Base-by-base conservation (phyloP, 2,329 filamentous ascomycete genomes). In the Ophiostoma fasciatum region DNA sequence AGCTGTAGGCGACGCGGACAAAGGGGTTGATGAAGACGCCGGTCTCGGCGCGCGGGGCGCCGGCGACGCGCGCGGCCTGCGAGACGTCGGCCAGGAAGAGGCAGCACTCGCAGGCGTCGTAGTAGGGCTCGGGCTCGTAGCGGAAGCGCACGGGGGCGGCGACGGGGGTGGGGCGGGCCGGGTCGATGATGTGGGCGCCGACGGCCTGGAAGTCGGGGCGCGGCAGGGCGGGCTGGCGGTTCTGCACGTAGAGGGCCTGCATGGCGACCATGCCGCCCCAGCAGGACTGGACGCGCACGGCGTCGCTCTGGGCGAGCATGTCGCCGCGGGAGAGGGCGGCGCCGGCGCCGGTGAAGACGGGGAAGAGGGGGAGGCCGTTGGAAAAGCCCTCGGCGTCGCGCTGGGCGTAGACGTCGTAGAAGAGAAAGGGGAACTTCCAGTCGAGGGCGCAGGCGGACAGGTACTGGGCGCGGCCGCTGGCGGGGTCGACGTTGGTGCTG, bases 221-320 rank as follows among this genome's bases (percentile, higher is more conserved):
- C 8, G 57, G 56, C 21, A 59, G 45, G 9, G 32, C 12, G 13
- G 36, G 35, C 28, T 51, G 45, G 29, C 50, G 29, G 43, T 61
- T 56, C 46, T 74, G 69, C 31, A 78, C 69, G 52, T 68, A 74
- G 31, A 58, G 56, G 2, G 70, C 74, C 48, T 77, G 66, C 54
- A 76, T 76, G 3, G 71, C 71, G 3, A 73, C 75, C 70, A 84
- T 83, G 17, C 81, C 81, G 35, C 78, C 77, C 81, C 80, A 85
- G 55, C 81, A 85, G 44, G 74, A 76, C 46, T 68, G 70, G 1
- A 84, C 79, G 8, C 73, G 67, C 2, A 85, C 78, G 0, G 78
- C 70, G 45, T 77, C 72, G 26, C 53, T 64, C 37, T 72, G 68
- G 0, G 58, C 59, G 2, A 81, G 53, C 14, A 83, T 74, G 49